Evolutionary conservation across 441 rosid genomes (phyloP).

Genomic region (Croton laevigatus): DNA sequence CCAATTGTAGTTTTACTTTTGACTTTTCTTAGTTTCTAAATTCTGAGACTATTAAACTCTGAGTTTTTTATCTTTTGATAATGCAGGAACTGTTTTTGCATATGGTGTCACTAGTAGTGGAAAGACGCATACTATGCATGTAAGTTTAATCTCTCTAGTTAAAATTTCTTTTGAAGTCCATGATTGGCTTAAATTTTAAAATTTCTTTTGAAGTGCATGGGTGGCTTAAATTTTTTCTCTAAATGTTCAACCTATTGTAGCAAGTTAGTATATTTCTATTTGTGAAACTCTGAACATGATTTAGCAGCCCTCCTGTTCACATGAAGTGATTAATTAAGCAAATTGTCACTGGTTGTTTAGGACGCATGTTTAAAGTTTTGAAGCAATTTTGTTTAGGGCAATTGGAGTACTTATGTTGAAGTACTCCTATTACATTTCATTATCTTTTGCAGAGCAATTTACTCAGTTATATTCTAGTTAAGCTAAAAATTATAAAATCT

Average conservation of each 20-base stretch:
- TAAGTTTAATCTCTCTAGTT: slow-evolving; percentile 36
- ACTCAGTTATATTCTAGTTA: background rate
- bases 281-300: slow-evolving; percentile 3
- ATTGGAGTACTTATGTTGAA: background rate
- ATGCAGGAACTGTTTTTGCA: slow-evolving; percentile 95
- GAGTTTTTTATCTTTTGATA: slow-evolving; percentile 9
- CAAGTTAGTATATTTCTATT: background rate
- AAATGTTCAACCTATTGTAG: background rate
- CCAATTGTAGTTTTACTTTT: background rate
- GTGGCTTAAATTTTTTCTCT: background rate
- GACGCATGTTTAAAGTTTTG: too few species aligned
- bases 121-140: slow-evolving; percentile 99
- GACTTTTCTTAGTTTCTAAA: background rate
- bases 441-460: slow-evolving; percentile 1
- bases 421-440: background rate
- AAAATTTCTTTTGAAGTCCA: background rate
- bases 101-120: slow-evolving; percentile 99
- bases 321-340: slow-evolving; percentile 1
- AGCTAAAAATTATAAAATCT: background rate
- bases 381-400: too few species aligned
- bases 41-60: background rate
- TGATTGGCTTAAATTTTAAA: background rate
- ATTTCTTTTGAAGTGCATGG: too few species aligned
- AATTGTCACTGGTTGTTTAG: too few species aligned
- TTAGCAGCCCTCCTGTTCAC: background rate